Percentiles rank a stretch among this genome's conserved stretches.
Conservation (phyloP, 2,329 filamentous ascomycete genomes). For the Xylaria sp. region DNA sequence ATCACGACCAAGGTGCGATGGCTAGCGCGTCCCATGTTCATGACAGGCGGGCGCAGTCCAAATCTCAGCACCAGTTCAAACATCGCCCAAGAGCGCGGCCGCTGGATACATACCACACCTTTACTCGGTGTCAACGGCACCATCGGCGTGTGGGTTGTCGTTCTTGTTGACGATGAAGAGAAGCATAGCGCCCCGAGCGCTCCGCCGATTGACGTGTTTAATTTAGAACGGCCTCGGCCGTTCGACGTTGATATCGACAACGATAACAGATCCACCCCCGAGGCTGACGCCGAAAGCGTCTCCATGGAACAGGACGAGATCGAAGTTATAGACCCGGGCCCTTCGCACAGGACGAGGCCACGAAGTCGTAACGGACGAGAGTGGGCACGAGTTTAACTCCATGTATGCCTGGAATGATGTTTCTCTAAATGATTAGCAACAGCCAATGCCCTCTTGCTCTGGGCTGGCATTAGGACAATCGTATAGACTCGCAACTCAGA, state of each 20-base stretch:
- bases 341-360: not conserved
- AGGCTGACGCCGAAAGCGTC: not conserved
- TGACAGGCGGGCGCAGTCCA: not conserved
- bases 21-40: constrained; percentile 56
- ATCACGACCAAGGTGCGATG: constrained; percentile 81
- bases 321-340: constrained; percentile 10
- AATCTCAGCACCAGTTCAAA: constrained; percentile 10
- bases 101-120: constrained; percentile 84
- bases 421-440: not conserved
- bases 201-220: constrained; percentile 30
- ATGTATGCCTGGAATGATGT: not conserved
- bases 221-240: constrained; percentile 23
- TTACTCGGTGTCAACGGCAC: constrained; percentile 72
- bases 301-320: constrained; percentile 13
- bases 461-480: no score
- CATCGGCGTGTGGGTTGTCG: constrained; percentile 82
- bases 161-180: constrained; percentile 74
- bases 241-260: constrained; percentile 26
- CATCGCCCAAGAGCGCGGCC: constrained; percentile 67
- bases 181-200: constrained; percentile 27
- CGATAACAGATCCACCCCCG: constrained; percentile 15
- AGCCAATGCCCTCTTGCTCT: not conserved
- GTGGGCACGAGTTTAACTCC: not conserved
- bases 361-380: not conserved
- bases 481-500: not conserved